Conservation (phyloP, 2,329 filamentous ascomycete genomes). For the Mariannaea sp. region DNA sequence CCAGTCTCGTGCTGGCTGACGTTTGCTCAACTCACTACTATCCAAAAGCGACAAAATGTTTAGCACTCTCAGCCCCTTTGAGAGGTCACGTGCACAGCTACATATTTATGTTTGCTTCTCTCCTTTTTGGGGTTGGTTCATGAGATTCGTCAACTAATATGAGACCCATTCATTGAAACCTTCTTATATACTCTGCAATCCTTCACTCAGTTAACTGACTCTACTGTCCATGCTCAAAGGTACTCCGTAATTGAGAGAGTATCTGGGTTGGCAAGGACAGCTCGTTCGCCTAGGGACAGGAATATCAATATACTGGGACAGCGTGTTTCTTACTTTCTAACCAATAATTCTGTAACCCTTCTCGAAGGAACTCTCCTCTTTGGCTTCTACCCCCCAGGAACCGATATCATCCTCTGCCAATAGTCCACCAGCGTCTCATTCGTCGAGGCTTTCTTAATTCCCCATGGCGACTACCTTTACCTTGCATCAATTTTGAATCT, state of each 20-base stretch:
- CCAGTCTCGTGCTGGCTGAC: not conserved
- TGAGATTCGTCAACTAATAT: conserved; percentile 16
- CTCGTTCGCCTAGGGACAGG: conserved; percentile 6
- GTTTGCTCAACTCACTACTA: conserved; percentile 10
- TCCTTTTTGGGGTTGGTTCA: conserved; percentile 19
- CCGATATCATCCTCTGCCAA: conserved; percentile 10
- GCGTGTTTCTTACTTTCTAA: not conserved
- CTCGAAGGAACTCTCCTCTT: not conserved
- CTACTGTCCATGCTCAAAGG: not conserved
- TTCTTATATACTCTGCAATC: conserved; percentile 5
- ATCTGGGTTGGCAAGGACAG: conserved; percentile 10
- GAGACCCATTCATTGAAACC: conserved; percentile 11
- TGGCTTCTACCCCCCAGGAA: not conserved
- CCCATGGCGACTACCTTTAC: too few relatives aligned
- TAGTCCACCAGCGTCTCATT: conserved; percentile 16
- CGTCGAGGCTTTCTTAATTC: conserved; percentile 1
- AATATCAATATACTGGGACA: conserved; percentile 1
- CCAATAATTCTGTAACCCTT: conserved; percentile 2
- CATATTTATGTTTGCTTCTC: conserved; percentile 12
- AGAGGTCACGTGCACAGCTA: not conserved
- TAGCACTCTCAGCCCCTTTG: not conserved
- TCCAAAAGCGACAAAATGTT: conserved; percentile 11
- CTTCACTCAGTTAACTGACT: conserved; percentile 1
- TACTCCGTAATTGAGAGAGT: not conserved
- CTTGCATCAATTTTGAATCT: not conserved